Conservation (phyloP, 202 grass and related monocot genomes). For the Setaria italica region DNA sequence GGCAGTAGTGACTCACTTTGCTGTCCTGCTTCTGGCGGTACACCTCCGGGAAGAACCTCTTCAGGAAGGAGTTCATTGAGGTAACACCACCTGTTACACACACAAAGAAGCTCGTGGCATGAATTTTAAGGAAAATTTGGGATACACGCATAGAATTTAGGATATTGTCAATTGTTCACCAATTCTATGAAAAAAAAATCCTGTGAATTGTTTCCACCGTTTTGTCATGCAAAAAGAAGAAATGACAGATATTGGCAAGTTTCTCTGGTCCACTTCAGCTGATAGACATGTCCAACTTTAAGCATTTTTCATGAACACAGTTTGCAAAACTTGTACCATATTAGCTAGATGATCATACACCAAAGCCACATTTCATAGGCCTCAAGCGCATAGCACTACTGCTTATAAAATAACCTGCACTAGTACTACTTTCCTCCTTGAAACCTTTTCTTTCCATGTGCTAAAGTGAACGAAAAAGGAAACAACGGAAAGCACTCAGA, state of each 20-base stretch:
- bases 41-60: conserved; percentile 77
- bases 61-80: conserved; percentile 73
- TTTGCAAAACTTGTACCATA: neutral
- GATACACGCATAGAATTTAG: neutral
- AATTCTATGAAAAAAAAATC: neutral
- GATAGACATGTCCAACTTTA: conserved; percentile 14
- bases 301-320: neutral
- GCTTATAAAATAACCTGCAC: neutral
- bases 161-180: neutral
- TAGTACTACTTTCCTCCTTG: neutral
- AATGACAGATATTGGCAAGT: neutral
- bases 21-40: conserved; percentile 61
- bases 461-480: neutral
- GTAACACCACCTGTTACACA: conserved; percentile 64
- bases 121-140: conserved; percentile 1
- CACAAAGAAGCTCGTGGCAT: neutral
- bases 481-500: neutral
- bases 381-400: neutral
- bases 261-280: neutral
- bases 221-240: neutral
- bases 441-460: neutral
- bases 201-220: neutral
- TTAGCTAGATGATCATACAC: neutral
- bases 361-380: neutral
- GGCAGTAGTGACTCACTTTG: conserved; percentile 69